Percentiles rank a stretch among this genome's conserved stretches.
These are phyloP conservation scores for Deinandra increscens DNA, from an alignment of 129 eudicot species.

Conservation along the genomic window DNA sequence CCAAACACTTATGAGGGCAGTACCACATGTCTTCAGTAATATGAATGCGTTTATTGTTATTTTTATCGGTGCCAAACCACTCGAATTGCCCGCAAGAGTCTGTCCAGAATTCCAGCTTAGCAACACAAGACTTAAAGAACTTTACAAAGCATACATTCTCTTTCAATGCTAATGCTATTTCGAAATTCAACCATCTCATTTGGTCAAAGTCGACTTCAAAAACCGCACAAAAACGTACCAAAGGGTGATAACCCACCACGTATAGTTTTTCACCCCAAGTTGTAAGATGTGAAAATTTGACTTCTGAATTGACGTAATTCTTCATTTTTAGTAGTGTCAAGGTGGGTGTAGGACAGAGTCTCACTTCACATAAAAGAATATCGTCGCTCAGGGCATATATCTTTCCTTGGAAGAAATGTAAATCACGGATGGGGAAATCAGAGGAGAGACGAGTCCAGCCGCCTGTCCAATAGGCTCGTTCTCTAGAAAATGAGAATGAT, in stretches of 20 bases:
- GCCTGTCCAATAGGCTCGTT: no score
- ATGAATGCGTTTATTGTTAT: neutral
- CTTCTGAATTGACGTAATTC: neutral
- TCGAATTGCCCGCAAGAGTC: neutral
- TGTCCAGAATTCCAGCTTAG: neutral
- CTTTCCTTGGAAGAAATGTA: slow-evolving; percentile 10
- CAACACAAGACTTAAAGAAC: neutral
- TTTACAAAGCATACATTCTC: neutral
- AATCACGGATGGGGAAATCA: neutral
- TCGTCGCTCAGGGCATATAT: slow-evolving; percentile 13
- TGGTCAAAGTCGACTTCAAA: slow-evolving; percentile 9
- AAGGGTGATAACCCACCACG: neutral
- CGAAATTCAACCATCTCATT: slow-evolving; percentile 2
- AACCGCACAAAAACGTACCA: neutral
- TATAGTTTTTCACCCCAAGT: neutral
- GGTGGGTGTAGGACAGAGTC: neutral
- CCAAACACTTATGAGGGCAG: slow-evolving; percentile 25
- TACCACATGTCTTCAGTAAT: slow-evolving; percentile 6
- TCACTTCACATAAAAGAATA: neutral
- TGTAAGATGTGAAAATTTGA: neutral
- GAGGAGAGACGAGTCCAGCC: neutral
- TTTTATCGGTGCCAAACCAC: neutral
- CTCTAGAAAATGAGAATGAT: neutral
- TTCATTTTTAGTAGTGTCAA: neutral
- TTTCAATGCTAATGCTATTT: neutral